Evolutionary conservation across 257 asterid species (phyloP), one percentile per base, ranked within the genome.

Genomic region (Solanum tarijense): DNA sequence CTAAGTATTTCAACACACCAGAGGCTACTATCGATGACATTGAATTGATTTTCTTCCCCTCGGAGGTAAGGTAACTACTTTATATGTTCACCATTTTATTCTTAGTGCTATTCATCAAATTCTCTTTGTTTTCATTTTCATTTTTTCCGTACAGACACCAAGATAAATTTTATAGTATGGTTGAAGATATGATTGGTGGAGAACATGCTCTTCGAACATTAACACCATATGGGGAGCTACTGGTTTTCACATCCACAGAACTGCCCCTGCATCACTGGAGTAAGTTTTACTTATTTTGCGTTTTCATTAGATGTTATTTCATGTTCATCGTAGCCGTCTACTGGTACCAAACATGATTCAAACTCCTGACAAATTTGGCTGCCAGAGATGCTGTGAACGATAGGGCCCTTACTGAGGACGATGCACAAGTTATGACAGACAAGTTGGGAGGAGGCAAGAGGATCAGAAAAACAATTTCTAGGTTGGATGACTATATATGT

Each of bases 11-110:
- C 76, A 25, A 43, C 84, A 90, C 12, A 21, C 55, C 87, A 43
- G 78, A 82, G 36, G 96, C 96, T 11, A 81, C 87, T 75, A 91
- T 87, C 74, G 94, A 90, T 35, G 84, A 76, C 83, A 96, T 95
- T 82, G 95, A 96, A 21, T 93, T 95, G 72, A 95, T 92, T 90
- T 94, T 96, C 93, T 93, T 96, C 85, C 92, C 98, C n/a, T 75
- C 89, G 13, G 83, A 90, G 48, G 87, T 10, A 78, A 93, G 97
- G 99, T 94, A 55, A 71, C 31, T 9, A 13, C 38, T 79, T 25
- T 25, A 13, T 43, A 41, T 79, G 16, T 79, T 78, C 84, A 25
- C 36, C 9, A 81, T 48, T 41, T 43, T 16, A 18, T 35, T 12
- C 74, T 55, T n/a, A 39, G 36, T 55, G 23, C 7, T 71, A 20